These are phyloP conservation scores for Drosera capensis DNA, from an alignment of 148 eudicot species.

Conservation along the genomic window DNA sequence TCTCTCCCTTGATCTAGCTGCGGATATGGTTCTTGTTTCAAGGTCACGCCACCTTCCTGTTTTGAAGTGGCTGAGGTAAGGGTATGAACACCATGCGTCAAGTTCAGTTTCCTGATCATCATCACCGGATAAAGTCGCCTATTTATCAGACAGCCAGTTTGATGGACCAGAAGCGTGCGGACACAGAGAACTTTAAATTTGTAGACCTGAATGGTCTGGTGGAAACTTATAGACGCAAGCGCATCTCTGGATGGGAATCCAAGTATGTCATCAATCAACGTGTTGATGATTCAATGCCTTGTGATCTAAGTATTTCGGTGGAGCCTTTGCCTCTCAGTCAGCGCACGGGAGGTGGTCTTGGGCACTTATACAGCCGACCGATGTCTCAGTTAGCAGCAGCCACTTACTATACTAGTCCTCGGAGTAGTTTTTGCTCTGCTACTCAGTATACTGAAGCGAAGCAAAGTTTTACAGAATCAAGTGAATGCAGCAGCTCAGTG, in stretches of 20 bases:
- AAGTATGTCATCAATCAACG: slow-evolving; percentile 17
- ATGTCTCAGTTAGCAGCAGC: slow-evolving; percentile 17
- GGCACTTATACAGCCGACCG: slow-evolving; percentile 9
- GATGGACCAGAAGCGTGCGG: slow-evolving; percentile 1
- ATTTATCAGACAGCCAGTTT: neutral
- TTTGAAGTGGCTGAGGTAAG: neutral
- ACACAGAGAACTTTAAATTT: neutral
- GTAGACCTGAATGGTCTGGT: neutral
- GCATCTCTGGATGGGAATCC: slow-evolving; percentile 17
- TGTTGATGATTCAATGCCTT: slow-evolving; percentile 20
- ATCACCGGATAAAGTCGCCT: neutral
- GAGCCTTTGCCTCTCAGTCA: slow-evolving; percentile 8
- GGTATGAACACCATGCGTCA: neutral
- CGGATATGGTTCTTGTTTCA: neutral
- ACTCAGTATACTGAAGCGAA: slow-evolving; percentile 65
- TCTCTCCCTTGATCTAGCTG: neutral
- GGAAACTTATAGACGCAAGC: slow-evolving; percentile 11
- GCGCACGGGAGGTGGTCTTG: slow-evolving; percentile 13
- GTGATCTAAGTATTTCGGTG: slow-evolving; percentile 14
- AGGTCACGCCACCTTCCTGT: neutral
- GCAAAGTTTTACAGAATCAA: slow-evolving; percentile 68
- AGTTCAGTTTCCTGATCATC: neutral
- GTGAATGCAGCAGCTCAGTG: slow-evolving; percentile 43
- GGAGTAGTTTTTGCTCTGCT: slow-evolving; percentile 49
- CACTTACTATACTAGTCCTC: slow-evolving; percentile 52